These are phyloP conservation scores for Neospermospora avenae DNA, from an alignment of 2,329 filamentous ascomycete genomes.

Conservation along the genomic window DNA sequence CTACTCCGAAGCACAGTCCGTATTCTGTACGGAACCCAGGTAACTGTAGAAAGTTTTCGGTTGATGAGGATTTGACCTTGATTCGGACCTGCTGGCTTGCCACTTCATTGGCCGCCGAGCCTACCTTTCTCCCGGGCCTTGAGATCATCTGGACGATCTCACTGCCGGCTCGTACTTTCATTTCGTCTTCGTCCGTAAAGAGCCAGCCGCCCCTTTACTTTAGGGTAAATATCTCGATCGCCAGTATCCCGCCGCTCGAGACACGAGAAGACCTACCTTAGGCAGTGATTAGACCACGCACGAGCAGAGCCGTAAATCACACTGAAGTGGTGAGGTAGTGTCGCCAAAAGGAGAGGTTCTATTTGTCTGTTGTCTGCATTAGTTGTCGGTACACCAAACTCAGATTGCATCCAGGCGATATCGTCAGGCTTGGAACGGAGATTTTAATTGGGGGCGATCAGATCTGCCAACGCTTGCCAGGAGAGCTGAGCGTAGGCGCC, in stretches of 20 bases:
- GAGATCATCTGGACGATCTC: constrained; percentile 6
- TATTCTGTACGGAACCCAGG: too few relatives aligned
- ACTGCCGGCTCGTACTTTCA: constrained; percentile 5
- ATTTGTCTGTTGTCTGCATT: background rate
- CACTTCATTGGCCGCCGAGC: background rate
- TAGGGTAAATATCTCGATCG: background rate
- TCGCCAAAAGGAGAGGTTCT: too few relatives aligned
- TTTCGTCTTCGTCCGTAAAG: background rate
- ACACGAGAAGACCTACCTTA: background rate
- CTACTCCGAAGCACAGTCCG: too few relatives aligned
- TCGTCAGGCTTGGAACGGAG: background rate
- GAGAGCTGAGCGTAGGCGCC: background rate
- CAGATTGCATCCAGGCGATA: background rate
- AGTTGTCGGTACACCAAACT: too few relatives aligned
- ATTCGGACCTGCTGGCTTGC: background rate
- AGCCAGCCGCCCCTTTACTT: constrained; percentile 1
- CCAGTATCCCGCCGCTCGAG: background rate
- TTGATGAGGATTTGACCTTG: background rate
- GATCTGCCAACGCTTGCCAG: background rate
- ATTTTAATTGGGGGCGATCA: constrained; percentile 1
- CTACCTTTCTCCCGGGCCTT: background rate
- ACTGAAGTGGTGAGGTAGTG: too few relatives aligned
- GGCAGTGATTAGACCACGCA: too few relatives aligned
- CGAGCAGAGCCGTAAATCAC: too few relatives aligned
- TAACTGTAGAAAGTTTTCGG: background rate